Base-by-base conservation (phyloP, 73 alveolate species). In the Paramecium sonneborni region DNA sequence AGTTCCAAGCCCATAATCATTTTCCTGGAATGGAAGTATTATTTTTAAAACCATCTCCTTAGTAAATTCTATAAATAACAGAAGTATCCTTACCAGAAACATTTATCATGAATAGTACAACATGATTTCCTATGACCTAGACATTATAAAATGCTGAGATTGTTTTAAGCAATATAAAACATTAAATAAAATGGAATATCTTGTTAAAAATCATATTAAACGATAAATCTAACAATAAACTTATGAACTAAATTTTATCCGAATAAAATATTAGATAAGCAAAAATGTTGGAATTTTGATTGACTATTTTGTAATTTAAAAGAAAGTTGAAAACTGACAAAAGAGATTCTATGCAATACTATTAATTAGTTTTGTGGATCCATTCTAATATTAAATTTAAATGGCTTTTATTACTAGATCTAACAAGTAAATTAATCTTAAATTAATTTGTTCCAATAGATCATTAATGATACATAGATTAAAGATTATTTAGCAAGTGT, bases 21-120 rank as follows among this genome's bases (percentile, higher is more conserved):
- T 41, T 79, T 21, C 74, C 90, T 15, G 90, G 90, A 44, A 39
- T 44, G 5, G 90, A 79, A 43, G n/a, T 79, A 5, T 24, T 79
- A 43, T 79, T 79, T 11, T n/a, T 41, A 43, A 26, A 39, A 34
- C 32, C 87, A 28, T 74, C 37, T 28, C 58, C n/a, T 43, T 38
- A 24, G 39, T 11, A 23, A 20, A 43, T 41, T 11, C 20, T 79
- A 24, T 10, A 79, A 14, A 34, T 9, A 11, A 21, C 41, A 43
- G 20, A 79, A 11, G 34, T 79, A 0, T 56, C 90, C 5, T 10
- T 38, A 9, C 44, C 55, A 15, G 70, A 79, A 26, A 79, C 69
- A 1, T 43, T 5, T 46, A 18, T 44, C 6, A 43, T 79, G 74
- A 43, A 39, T 30, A 39, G 55, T 79, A 39, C 46, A 79, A 8